A percentile compares a stretch with the other conserved stretches of the same genome.
Conservation (phyloP, 1,284 basidiomycete genomes). For the Quambalaria eucalypti region DNA sequence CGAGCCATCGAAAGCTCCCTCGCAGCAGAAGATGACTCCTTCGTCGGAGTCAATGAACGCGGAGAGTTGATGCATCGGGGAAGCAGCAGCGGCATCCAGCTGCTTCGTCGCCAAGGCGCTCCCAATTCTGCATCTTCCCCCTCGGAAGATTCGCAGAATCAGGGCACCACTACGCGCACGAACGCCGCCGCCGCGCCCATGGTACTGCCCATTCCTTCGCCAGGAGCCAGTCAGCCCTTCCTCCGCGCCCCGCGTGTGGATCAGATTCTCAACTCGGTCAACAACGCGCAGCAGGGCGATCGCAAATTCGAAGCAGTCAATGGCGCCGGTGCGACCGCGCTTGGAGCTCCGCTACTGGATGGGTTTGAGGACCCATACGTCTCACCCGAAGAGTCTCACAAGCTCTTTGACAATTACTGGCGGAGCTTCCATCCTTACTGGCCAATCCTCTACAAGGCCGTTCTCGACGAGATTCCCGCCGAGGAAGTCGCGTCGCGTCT, state of each 20-base stretch:
- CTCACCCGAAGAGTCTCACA: constrained; percentile 18
- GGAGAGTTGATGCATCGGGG: constrained; percentile 36
- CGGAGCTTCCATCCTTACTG: constrained; percentile 36
- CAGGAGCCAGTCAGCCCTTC: not conserved
- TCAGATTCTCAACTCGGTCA: not conserved
- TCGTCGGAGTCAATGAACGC: constrained; percentile 15
- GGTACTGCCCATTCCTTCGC: not conserved
- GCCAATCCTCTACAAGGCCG: constrained; percentile 37
- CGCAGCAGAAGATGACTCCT: constrained; percentile 6
- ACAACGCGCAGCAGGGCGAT: not conserved
- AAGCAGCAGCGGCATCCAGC: constrained; percentile 31
- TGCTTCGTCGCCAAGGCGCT: constrained; percentile 25
- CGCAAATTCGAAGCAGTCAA: too few relatives aligned
- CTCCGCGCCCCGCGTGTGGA: not conserved
- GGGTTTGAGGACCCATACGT: constrained; percentile 15
- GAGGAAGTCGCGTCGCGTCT: constrained; percentile 22
- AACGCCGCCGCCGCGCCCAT: not conserved
- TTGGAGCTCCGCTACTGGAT: not conserved
- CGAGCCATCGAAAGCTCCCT: not conserved
- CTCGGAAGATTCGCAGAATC: not conserved
- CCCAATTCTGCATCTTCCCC: constrained; percentile 4
- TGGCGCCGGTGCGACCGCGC: not conserved
- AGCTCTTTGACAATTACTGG: constrained; percentile 33
- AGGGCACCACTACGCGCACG: not conserved
- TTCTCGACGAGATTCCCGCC: constrained; percentile 17